phyloP scores from a whole-genome alignment of 495 filamentous ascomycete species.

The Mycothermus thermophilus region DNA sequence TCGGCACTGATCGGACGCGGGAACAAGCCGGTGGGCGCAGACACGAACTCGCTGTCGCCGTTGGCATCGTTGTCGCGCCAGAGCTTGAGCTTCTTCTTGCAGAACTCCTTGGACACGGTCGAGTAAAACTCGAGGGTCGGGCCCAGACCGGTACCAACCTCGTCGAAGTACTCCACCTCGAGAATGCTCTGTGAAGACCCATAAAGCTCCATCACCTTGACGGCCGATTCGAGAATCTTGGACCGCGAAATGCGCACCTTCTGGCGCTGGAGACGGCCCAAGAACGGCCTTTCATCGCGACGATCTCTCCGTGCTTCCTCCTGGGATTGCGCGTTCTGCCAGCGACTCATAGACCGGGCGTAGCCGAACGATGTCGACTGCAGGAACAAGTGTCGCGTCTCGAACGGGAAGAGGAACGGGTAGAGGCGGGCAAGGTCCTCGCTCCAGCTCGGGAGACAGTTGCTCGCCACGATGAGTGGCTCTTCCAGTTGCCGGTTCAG shows the following conservation, averaged over 20 bases:
- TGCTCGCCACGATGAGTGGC: slow-evolving; percentile 95
- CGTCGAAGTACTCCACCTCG: slow-evolving; percentile 98
- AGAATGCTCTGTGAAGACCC: slow-evolving; percentile 88
- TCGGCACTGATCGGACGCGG: slow-evolving; percentile 81
- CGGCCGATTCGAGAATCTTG: slow-evolving; percentile 87
- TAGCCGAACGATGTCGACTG: slow-evolving; percentile 98
- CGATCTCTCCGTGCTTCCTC: slow-evolving; percentile 69
- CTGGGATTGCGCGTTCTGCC: slow-evolving; percentile 80
- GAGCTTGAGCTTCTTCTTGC: slow-evolving; percentile 87
- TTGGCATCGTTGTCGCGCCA: slow-evolving; percentile 88
- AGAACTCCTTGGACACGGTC: slow-evolving; percentile 93
- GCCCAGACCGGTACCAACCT: slow-evolving; percentile 92
- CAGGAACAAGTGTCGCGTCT: slow-evolving; percentile 92
- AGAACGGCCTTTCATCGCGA: slow-evolving; percentile 78
- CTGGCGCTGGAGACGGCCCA: slow-evolving; percentile 88
- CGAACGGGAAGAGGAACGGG: slow-evolving; percentile 98
- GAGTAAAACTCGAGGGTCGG: slow-evolving; percentile 98
- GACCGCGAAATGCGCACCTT: slow-evolving; percentile 91
- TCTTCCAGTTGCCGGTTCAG: slow-evolving; percentile 95
- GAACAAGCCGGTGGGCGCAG: slow-evolving; percentile 75
- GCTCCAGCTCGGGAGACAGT: slow-evolving; percentile 91
- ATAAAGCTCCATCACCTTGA: slow-evolving; percentile 99
- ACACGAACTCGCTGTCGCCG: slow-evolving; percentile 68
- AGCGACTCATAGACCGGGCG: slow-evolving; percentile 90
- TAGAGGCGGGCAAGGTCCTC: slow-evolving; percentile 93